Percentiles rank a stretch among this genome's conserved stretches.
These are phyloP conservation scores for Penicillium sp. DNA, from an alignment of 2,329 filamentous ascomycete species.

Conservation along the genomic window DNA sequence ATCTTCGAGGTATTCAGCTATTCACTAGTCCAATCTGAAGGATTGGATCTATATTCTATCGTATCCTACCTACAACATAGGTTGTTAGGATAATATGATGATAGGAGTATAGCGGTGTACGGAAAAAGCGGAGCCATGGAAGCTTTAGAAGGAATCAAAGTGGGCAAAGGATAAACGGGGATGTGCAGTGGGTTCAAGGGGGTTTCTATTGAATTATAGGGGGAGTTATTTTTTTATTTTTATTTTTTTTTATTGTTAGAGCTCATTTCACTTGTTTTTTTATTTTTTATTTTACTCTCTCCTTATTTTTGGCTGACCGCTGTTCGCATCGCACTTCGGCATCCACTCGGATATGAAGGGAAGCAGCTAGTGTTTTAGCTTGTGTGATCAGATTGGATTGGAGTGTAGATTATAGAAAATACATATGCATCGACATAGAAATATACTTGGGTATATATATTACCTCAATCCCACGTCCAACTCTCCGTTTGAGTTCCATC, in stretches of 20 bases:
- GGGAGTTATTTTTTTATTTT: background rate
- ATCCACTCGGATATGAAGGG: slow-evolving; percentile 7
- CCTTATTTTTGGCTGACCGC: slow-evolving; percentile 1
- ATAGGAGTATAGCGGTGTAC: slow-evolving; percentile 3
- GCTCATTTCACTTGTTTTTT: background rate
- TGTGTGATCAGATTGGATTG: background rate
- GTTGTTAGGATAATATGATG: no score
- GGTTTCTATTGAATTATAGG: background rate
- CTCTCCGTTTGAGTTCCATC: background rate
- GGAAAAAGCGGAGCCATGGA: background rate
- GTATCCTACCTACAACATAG: no score
- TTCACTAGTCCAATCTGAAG: no score
- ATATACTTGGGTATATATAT: background rate
- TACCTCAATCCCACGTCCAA: background rate
- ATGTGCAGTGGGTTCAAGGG: background rate
- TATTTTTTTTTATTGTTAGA: background rate
- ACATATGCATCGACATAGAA: background rate
- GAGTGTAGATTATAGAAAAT: background rate
- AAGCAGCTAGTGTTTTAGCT: slow-evolving; percentile 3
- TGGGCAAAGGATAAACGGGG: background rate
- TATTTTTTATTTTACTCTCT: no score
- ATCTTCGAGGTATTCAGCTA: slow-evolving; percentile 11
- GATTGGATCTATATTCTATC: background rate
- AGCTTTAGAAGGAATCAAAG: background rate
- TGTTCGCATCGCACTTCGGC: slow-evolving; percentile 3